Percentiles rank a stretch among this genome's conserved stretches.
Conservation (phyloP, 2,329 filamentous ascomycete species). For the Paecilomyces sp. region DNA sequence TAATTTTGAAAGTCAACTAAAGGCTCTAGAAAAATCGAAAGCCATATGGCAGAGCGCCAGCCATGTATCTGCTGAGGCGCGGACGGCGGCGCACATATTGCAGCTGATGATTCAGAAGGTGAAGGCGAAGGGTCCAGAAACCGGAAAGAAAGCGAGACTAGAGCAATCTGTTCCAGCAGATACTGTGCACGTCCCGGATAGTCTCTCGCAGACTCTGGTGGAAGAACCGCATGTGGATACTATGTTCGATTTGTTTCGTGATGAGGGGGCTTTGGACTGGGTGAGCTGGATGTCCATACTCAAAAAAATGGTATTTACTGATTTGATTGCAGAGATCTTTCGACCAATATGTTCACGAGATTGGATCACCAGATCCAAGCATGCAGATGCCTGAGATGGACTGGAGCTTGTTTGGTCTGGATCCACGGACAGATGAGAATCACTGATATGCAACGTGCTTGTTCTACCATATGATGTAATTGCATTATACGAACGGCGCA, state of each 20-base stretch:
- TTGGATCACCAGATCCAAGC: not conserved
- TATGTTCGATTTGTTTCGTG: not conserved
- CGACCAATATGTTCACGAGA: not conserved
- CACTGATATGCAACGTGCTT: not conserved
- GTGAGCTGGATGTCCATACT: not conserved
- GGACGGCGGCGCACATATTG: slow-evolving; percentile 7
- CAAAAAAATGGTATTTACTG: not conserved
- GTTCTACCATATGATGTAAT: too few relatives aligned
- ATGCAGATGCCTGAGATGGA: not conserved
- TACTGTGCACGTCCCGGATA: not conserved
- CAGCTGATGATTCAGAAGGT: slow-evolving; percentile 12
- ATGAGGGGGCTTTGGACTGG: not conserved
- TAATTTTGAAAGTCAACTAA: slow-evolving; percentile 3
- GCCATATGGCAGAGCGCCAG: slow-evolving; percentile 8
- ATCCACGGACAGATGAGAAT: not conserved
- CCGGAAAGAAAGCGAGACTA: not conserved
- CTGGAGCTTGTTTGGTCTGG: not conserved
- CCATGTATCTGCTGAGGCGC: slow-evolving; percentile 7
- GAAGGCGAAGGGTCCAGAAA: slow-evolving; percentile 4
- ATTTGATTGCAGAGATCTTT: not conserved
- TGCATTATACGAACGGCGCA: too few relatives aligned
- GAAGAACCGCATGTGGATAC: not conserved
- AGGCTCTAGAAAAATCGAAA: slow-evolving; percentile 7
- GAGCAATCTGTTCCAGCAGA: not conserved
- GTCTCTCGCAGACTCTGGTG: not conserved